Conservation (phyloP, 2,329 filamentous ascomycete species). For the Myriosclerotinia curreyana region DNA sequence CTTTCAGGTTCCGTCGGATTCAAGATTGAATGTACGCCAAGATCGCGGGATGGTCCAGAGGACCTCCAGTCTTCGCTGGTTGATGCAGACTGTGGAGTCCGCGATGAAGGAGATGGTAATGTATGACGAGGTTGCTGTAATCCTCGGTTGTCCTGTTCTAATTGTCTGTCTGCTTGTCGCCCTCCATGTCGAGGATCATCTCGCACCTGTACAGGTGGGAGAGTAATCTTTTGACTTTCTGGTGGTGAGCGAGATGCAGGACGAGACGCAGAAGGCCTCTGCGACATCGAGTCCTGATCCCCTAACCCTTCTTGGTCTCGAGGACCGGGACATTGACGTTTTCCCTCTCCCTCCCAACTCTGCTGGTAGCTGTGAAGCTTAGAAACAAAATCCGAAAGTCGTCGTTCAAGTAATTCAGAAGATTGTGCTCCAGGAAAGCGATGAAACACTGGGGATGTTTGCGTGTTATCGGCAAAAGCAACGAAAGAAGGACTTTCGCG, state of each 20-base stretch:
- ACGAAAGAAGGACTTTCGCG: conserved; percentile 38
- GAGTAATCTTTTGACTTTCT: conserved; percentile 38
- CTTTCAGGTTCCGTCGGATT: conserved; percentile 39
- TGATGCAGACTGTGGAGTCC: conserved; percentile 25
- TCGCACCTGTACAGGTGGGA: conserved; percentile 39
- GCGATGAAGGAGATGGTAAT: conserved; percentile 30
- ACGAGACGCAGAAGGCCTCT: conserved; percentile 56
- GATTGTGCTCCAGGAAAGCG: conserved; percentile 34
- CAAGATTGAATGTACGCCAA: conserved; percentile 41
- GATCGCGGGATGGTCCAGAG: conserved; percentile 34
- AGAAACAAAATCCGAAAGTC: conserved; percentile 37
- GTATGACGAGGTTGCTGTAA: conserved; percentile 26
- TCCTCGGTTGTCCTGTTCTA: conserved; percentile 31
- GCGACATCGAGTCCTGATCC: conserved; percentile 63
- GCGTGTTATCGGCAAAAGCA: conserved; percentile 37
- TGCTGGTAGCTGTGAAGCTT: conserved; percentile 40
- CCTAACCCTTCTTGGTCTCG: conserved; percentile 51
- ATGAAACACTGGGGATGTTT: conserved; percentile 35
- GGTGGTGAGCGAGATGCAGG: conserved; percentile 49
- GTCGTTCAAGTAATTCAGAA: conserved; percentile 36
- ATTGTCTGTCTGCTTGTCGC: conserved; percentile 32
- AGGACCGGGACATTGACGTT: conserved; percentile 57
- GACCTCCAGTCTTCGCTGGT: conserved; percentile 33
- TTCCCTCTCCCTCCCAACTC: conserved; percentile 40
- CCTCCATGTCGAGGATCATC: conserved; percentile 36